Conservation (phyloP, 352 stramenopile genomes). For the Thraustochytrium striatum region DNA sequence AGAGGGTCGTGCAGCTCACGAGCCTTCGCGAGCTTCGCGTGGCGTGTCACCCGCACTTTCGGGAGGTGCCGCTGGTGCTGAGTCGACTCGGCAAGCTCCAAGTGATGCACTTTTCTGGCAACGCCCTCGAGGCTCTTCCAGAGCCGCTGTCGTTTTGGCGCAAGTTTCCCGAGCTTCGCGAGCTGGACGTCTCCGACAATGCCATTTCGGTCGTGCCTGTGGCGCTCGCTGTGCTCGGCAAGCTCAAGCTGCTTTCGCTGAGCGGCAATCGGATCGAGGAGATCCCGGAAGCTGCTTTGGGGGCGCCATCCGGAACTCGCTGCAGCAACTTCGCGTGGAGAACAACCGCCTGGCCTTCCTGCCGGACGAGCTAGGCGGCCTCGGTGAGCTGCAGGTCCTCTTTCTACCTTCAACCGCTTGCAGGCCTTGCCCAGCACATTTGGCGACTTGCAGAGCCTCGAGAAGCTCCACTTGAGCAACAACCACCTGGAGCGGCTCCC, state of each 20-base stretch:
- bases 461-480: constrained; percentile 1
- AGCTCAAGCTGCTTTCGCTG: neutral
- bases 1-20: neutral
- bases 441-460: neutral
- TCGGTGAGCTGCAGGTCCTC: neutral
- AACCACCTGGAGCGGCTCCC: neutral
- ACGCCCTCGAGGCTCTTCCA: neutral
- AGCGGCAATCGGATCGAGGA: neutral
- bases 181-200: constrained; percentile 30
- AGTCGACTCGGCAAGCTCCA: neutral
- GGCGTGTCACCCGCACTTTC: neutral
- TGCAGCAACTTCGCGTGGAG: neutral
- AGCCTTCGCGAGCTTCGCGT: constrained; percentile 23
- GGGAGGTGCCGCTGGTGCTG: neutral
- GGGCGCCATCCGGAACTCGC: neutral
- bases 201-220: neutral
- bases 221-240: neutral
- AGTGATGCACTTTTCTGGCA: constrained; percentile 2
- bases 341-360: constrained; percentile 16
- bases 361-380: neutral
- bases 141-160: neutral
- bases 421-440: neutral
- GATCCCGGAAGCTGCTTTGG: neutral
- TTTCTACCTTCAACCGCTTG: constrained; percentile 7
- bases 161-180: neutral